phyloP scores from a whole-genome alignment of 179 eudicot genomes.

The Gypsophila paniculata region DNA sequence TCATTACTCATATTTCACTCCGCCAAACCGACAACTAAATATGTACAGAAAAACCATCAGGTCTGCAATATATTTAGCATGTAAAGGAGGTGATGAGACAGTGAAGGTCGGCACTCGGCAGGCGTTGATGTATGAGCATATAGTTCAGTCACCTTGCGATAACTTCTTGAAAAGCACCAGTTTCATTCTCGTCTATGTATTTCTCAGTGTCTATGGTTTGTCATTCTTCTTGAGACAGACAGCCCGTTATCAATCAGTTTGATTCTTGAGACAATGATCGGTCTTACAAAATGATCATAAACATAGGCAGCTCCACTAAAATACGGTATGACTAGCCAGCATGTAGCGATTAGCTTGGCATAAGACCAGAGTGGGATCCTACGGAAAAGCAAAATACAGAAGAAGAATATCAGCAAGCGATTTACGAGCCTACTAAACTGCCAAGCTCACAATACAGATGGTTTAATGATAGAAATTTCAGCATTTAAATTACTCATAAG shows the following conservation, averaged over 20 bases:
- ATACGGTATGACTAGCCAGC: constrained; percentile 97
- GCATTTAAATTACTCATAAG: not conserved
- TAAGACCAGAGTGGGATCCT: constrained; percentile 97
- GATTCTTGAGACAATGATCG: constrained; percentile 48
- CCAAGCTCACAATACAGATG: not conserved
- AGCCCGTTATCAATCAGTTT: constrained; percentile 53
- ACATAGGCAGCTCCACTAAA: constrained; percentile 98
- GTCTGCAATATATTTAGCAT: too few relatives aligned
- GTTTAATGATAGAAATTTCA: too few relatives aligned
- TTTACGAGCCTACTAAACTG: not conserved
- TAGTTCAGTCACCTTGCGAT: constrained; percentile 46
- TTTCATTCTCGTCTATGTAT: constrained; percentile 71
- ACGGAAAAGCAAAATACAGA: constrained; percentile 21
- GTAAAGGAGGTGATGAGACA: too few relatives aligned
- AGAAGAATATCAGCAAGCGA: not conserved
- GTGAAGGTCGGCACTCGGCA: not conserved
- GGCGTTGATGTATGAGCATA: not conserved
- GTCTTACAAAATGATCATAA: constrained; percentile 85
- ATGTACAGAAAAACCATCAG: too few relatives aligned
- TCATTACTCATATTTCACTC: too few relatives aligned
- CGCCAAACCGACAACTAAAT: too few relatives aligned
- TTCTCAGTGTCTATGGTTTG: constrained; percentile 67
- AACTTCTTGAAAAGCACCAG: constrained; percentile 59
- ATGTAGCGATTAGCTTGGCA: constrained; percentile 67
- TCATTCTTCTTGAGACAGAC: constrained; percentile 71